Evolutionary conservation across 1,139 yeast species (phyloP), one percentile per base, ranked within the genome.

Genomic region (Suzukiozyma palmioleophila): DNA sequence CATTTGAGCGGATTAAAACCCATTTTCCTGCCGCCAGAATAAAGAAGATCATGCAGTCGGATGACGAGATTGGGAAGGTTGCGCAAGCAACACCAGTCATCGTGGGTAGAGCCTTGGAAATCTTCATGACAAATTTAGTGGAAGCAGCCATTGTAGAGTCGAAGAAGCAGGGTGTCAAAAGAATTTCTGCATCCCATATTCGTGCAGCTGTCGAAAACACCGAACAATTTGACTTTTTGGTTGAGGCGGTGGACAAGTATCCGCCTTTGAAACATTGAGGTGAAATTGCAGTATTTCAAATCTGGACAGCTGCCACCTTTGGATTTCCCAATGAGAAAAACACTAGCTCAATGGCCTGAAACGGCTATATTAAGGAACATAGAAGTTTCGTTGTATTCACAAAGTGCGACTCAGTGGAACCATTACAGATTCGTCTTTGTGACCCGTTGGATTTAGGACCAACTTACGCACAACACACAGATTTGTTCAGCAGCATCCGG

Each of bases 71-170:
- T 37, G 99, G 99, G 4, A 92, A 92, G 60, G 98, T 94, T 12
- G 97, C 98, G 8, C 97, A 90, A 59, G 97, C 97, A 3, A 92
- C 98, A 3, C 99, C 99, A 0, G 84, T 92, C 18, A 90, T 90
- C 25, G 96, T 92, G 10, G 97, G 98, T 8, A 76, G 96, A 47
- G 96, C 97, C 0, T 71, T 92, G 40, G 98, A 92, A 63, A 77
- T 88, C 45, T 92, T 92, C 58, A 80, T 92, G 77, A 89, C 95
- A 40, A 79, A 92, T 43, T 72, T 94, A 44, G 95, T 92, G 39
- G 92, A 86, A 53, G 90, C 86, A 38, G 77, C 95, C 13, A 81
- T 88, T 39, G 73, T 77, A 35, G 89, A 86, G 51, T 96, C 97
- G 8, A 78, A 81, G 42, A 69, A 72, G 40, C 75, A 79, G 42